Evolutionary conservation across 2,329 filamentous ascomycete species (phyloP).

Genomic region (Cladophialophora chaetospira): DNA sequence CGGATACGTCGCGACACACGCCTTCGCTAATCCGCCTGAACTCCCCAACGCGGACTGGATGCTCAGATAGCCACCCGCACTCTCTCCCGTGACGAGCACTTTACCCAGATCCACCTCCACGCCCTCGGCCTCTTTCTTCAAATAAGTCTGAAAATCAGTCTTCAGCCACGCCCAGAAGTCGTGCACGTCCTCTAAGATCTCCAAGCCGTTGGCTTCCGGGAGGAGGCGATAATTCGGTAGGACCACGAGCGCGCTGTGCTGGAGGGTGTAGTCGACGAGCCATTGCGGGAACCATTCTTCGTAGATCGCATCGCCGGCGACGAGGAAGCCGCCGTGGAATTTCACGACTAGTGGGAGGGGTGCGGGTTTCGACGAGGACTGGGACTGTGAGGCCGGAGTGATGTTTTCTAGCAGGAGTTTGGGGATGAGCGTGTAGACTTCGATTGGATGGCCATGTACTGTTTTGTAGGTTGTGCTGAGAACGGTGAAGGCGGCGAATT

Average conservation of each 20-base stretch:
- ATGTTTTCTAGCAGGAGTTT: not conserved
- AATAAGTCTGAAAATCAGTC: not conserved
- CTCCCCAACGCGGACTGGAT: constrained; percentile 1
- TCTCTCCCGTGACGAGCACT: constrained; percentile 4
- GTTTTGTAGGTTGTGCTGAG: constrained; percentile 8
- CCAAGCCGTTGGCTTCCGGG: not conserved
- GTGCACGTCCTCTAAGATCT: constrained; percentile 1
- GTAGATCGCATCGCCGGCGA: constrained; percentile 6
- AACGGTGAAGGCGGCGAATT: not conserved
- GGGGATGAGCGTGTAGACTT: not conserved
- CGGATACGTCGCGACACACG: constrained; percentile 4
- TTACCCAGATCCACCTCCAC: not conserved
- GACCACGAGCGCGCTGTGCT: not conserved
- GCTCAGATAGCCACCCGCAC: constrained; percentile 7
- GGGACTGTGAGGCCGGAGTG: not conserved
- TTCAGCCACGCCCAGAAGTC: constrained; percentile 8
- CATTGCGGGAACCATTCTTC: constrained; percentile 6
- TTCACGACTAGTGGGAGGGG: not conserved
- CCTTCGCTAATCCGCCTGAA: not conserved
- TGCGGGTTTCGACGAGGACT: not conserved
- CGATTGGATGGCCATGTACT: not conserved
- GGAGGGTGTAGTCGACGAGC: constrained; percentile 10
- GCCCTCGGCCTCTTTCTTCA: not conserved
- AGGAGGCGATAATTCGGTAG: constrained; percentile 5
- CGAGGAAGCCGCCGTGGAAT: constrained; percentile 10